Evolutionary conservation across 306 rosid species (phyloP).

Genomic region (Dalbergia cultrata): DNA sequence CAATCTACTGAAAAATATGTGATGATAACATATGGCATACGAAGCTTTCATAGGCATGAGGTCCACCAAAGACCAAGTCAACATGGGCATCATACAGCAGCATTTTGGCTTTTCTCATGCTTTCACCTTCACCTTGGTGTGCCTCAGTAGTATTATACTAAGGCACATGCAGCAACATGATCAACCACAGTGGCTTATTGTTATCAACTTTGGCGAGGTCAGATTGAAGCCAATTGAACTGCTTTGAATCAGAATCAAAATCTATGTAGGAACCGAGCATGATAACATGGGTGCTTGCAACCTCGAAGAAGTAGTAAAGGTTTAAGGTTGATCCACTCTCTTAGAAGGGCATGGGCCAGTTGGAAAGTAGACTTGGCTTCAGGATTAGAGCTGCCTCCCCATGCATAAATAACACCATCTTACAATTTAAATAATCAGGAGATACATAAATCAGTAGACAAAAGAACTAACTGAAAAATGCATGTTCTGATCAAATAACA

Average conservation of each 20-base stretch:
- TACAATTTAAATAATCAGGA: constrained; percentile 15
- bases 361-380: too few relatives aligned
- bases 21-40: constrained; percentile 49
- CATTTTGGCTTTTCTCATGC: constrained; percentile 66
- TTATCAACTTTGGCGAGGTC: constrained; percentile 64
- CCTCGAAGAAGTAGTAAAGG: constrained; percentile 73
- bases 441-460: not conserved
- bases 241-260: constrained; percentile 52
- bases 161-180: constrained; percentile 73
- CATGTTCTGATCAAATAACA: not conserved
- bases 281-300: constrained; percentile 57
- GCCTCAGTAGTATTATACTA: constrained; percentile 82
- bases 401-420: constrained; percentile 47
- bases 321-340: constrained; percentile 76
- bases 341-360: constrained; percentile 71
- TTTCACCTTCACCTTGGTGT: constrained; percentile 90
- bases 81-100: constrained; percentile 63
- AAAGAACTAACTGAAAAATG: not conserved
- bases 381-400: too few relatives aligned
- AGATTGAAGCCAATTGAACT: constrained; percentile 65
- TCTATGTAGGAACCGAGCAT: constrained; percentile 78
- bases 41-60: constrained; percentile 87
- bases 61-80: constrained; percentile 75
- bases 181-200: constrained; percentile 65
- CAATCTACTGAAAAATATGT: too few relatives aligned